Evolutionary conservation across 2,329 filamentous ascomycete species (phyloP).

Genomic region (Colletotrichum liaoningense): DNA sequence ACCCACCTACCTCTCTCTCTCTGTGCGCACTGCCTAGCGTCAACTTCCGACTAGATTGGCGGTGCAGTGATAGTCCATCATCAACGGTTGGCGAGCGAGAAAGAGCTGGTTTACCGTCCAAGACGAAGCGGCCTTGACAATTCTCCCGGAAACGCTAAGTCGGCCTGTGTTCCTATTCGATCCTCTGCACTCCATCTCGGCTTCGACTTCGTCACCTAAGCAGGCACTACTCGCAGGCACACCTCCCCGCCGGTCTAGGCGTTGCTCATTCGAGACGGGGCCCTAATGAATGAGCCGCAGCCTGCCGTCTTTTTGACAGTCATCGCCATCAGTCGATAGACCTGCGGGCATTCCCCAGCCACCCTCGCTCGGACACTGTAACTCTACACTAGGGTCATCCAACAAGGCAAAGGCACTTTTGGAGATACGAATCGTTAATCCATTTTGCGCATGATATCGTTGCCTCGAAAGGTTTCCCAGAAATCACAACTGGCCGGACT

Average conservation of each 20-base stretch:
- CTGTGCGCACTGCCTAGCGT: neutral
- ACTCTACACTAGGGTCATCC: constrained; percentile 17
- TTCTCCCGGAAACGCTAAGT: neutral
- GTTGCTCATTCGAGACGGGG: neutral
- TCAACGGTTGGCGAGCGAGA: neutral
- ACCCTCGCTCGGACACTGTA: constrained; percentile 22
- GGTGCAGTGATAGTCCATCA: constrained; percentile 12
- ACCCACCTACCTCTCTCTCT: neutral
- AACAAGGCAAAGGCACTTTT: constrained; percentile 9
- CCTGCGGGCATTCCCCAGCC: constrained; percentile 26
- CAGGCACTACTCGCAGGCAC: neutral
- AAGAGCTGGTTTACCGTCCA: neutral
- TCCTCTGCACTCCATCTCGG: neutral
- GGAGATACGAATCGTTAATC: constrained; percentile 6
- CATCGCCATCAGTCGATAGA: constrained; percentile 24
- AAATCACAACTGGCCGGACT: neutral
- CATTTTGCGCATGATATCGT: constrained; percentile 1
- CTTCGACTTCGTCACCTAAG: neutral
- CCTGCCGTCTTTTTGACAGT: constrained; percentile 14
- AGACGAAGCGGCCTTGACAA: neutral
- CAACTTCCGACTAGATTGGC: constrained; percentile 11
- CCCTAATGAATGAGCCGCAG: constrained; percentile 9
- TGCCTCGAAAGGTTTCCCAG: constrained; percentile 2
- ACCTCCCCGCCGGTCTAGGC: neutral
- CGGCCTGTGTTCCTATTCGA: constrained; percentile 1